phyloP scores from a whole-genome alignment of 2,329 filamentous ascomycete species.

The Tolypocladium sp. region DNA sequence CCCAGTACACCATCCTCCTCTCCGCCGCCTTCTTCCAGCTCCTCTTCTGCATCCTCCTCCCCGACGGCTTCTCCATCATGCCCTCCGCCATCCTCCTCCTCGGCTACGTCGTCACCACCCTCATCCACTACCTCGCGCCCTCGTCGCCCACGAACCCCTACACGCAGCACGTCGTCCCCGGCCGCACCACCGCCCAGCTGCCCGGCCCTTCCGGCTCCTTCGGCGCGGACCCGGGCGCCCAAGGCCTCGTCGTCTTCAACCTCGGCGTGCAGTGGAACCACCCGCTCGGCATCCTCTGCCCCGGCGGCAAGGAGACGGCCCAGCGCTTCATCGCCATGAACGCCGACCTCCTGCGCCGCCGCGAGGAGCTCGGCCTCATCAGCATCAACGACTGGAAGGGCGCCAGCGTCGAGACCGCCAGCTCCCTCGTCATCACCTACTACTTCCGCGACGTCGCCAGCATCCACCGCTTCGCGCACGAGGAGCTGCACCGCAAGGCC shows the following conservation, averaged over 20 bases:
- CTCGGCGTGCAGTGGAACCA: constrained; percentile 36
- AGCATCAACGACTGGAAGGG: constrained; percentile 30
- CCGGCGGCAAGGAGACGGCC: constrained; percentile 29
- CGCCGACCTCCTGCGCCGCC: constrained; percentile 20
- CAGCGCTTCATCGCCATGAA: constrained; percentile 29
- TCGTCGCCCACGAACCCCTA: constrained; percentile 5
- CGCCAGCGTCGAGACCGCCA: constrained; percentile 26
- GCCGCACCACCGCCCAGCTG: constrained; percentile 23
- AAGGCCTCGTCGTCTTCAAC: constrained; percentile 32
- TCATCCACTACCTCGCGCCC: constrained; percentile 12
- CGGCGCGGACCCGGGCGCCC: constrained; percentile 15
- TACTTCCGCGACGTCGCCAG: constrained; percentile 42
- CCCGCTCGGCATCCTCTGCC: constrained; percentile 38
- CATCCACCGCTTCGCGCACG: constrained; percentile 43
- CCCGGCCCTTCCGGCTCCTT: constrained; percentile 16
- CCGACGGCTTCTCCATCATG: constrained; percentile 23
- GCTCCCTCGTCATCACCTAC: constrained; percentile 32
- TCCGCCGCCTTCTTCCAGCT: constrained; percentile 25
- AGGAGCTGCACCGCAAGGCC: constrained; percentile 32
- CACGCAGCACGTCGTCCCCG: constrained; percentile 17
- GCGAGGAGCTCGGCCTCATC: constrained; percentile 37
- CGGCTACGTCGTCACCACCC: constrained; percentile 19
- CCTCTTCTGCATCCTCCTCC: constrained; percentile 21
- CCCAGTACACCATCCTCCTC: constrained; percentile 19
- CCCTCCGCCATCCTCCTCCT: constrained; percentile 20